phyloP scores from a whole-genome alignment of 345 rosid species.

The Eucalyptus guilfoylei region DNA sequence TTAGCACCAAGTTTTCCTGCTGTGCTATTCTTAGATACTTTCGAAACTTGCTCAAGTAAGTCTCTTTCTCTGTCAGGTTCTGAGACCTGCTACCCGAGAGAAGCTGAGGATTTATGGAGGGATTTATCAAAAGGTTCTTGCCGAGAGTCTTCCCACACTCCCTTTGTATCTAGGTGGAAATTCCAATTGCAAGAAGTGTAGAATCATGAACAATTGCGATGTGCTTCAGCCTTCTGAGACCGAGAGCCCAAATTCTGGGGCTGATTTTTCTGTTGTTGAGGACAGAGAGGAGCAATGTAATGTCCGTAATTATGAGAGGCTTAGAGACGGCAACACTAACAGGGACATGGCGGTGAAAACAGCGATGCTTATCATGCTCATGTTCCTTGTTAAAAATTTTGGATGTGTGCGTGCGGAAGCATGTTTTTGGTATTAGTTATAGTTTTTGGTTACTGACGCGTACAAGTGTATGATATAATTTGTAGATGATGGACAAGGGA shows the following conservation, averaged over 20 bases:
- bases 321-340: constrained; percentile 9
- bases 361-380: constrained; percentile 49
- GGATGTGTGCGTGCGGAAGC: too few relatives aligned
- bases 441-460: too few relatives aligned
- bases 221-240: not conserved
- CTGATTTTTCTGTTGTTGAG: constrained; percentile 8
- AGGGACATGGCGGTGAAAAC: constrained; percentile 51
- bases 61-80: constrained; percentile 31
- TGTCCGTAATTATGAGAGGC: constrained; percentile 1
- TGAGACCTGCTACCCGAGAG: constrained; percentile 68
- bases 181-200: constrained; percentile 63
- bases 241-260: not conserved
- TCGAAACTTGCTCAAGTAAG: not conserved
- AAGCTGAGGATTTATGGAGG: constrained; percentile 85
- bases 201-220: constrained; percentile 1
- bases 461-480: too few relatives aligned
- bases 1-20: not conserved
- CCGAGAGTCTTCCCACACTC: constrained; percentile 48
- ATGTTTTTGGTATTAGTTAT: too few relatives aligned
- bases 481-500: too few relatives aligned
- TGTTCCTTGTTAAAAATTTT: too few relatives aligned
- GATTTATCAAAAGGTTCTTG: constrained; percentile 39
- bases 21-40: not conserved
- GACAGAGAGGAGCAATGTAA: constrained; percentile 3
- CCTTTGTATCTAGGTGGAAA: constrained; percentile 83